Conservation (phyloP, 345 rosid genomes). For the Melastoma malabathricum region DNA sequence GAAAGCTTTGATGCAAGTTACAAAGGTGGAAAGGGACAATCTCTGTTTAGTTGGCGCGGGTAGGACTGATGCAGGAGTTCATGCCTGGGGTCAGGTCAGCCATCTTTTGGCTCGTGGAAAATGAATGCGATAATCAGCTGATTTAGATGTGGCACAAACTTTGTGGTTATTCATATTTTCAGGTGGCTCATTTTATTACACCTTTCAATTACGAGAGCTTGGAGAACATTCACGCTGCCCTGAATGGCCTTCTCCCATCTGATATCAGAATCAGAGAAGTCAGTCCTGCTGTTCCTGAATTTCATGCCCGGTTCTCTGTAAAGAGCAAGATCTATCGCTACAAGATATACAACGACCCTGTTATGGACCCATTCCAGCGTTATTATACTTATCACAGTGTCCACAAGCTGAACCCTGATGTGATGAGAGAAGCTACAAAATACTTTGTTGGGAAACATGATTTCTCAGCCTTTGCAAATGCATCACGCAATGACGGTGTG, state of each 20-base stretch:
- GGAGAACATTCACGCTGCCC: slow-evolving; percentile 57
- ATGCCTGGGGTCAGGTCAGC: slow-evolving; percentile 93
- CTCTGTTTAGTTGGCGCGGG: slow-evolving; percentile 73
- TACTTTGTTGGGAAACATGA: slow-evolving; percentile 57
- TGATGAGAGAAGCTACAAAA: slow-evolving; percentile 61
- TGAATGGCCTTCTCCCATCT: slow-evolving; percentile 72
- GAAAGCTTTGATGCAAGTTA: slow-evolving; percentile 47
- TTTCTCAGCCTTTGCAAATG: slow-evolving; percentile 82
- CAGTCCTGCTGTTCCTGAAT: slow-evolving; percentile 58
- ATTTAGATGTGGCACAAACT: slow-evolving; percentile 13
- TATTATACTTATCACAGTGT: slow-evolving; percentile 46
- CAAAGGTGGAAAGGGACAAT: slow-evolving; percentile 55
- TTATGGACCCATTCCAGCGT: slow-evolving; percentile 83
- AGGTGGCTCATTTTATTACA: slow-evolving; percentile 89
- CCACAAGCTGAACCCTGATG: slow-evolving; percentile 43
- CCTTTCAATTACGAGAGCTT: slow-evolving; percentile 67
- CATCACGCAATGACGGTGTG: slow-evolving; percentile 50
- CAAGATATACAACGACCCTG: slow-evolving; percentile 54
- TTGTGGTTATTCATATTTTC: slow-evolving; percentile 15
- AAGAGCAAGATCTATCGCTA: slow-evolving; percentile 63
- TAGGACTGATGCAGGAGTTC: slow-evolving; percentile 90
- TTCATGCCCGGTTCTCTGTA: slow-evolving; percentile 81
- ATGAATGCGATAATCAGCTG: neutral
- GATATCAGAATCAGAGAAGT: slow-evolving; percentile 78
- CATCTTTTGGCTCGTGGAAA: slow-evolving; percentile 5